These are phyloP conservation scores for Euptelea pleiosperma DNA, from an alignment of 164 flowering plant genomes.

Conservation along the genomic window DNA sequence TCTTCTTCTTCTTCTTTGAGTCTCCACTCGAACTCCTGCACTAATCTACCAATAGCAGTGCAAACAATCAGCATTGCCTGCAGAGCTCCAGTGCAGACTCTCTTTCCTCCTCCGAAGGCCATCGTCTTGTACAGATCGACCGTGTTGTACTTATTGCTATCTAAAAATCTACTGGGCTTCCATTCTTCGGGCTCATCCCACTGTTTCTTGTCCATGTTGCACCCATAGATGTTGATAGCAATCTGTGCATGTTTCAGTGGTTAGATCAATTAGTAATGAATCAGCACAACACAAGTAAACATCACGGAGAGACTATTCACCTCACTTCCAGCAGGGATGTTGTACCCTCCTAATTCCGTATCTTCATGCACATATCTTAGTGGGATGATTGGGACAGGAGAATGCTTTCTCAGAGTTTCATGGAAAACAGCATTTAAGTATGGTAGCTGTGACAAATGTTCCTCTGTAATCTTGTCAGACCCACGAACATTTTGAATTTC, in stretches of 20 bases:
- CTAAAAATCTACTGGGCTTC: slow-evolving; percentile 82
- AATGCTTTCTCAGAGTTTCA: slow-evolving; percentile 80
- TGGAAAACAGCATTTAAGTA: slow-evolving; percentile 74
- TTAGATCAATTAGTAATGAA: background rate
- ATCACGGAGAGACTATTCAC: slow-evolving; percentile 27
- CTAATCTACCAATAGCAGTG: slow-evolving; percentile 58
- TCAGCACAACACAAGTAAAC: background rate
- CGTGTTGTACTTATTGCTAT: slow-evolving; percentile 44
- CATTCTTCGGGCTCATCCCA: slow-evolving; percentile 78
- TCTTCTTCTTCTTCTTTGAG: slow-evolving; percentile 66
- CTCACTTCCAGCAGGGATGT: slow-evolving; percentile 79
- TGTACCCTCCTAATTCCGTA: slow-evolving; percentile 75
- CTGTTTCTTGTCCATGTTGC: slow-evolving; percentile 78
- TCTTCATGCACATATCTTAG: slow-evolving; percentile 78
- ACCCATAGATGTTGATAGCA: slow-evolving; percentile 80
- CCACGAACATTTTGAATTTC: slow-evolving; percentile 71
- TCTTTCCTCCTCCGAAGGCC: slow-evolving; percentile 95
- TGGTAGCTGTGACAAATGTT: slow-evolving; percentile 59
- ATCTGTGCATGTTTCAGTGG: slow-evolving; percentile 38
- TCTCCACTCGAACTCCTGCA: slow-evolving; percentile 83
- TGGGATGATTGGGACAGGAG: slow-evolving; percentile 80
- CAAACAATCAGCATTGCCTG: slow-evolving; percentile 73
- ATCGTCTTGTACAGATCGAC: slow-evolving; percentile 79
- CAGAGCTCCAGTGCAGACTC: slow-evolving; percentile 84
- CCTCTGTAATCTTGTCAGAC: slow-evolving; percentile 52